These are phyloP conservation scores for Strigomonas culicis DNA, from an alignment of 208 protist species.

Conservation along the genomic window DNA sequence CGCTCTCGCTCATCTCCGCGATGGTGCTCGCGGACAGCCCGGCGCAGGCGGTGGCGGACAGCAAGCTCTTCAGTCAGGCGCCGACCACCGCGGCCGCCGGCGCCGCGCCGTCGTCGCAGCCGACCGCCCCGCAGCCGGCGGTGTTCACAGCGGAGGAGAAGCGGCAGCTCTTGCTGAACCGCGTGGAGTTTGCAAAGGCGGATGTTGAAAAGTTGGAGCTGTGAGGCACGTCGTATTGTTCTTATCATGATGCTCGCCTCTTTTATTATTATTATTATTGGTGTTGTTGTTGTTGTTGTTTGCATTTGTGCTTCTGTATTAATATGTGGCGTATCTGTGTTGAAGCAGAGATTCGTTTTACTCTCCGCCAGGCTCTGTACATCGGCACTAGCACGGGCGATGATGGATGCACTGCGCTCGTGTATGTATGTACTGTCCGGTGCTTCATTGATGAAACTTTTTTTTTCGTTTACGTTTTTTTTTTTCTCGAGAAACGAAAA, in stretches of 20 bases:
- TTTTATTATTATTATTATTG: constrained; percentile 12
- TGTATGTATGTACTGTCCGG: too few relatives aligned
- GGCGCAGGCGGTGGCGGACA: constrained; percentile 62
- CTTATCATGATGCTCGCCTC: constrained; percentile 2
- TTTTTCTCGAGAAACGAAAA: not conserved
- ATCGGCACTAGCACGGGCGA: too few relatives aligned
- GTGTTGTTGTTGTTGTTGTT: not conserved
- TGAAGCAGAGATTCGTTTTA: too few relatives aligned
- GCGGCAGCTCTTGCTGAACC: constrained; percentile 44
- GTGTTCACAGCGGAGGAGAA: constrained; percentile 71
- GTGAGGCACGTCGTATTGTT: constrained; percentile 12
- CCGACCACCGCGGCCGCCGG: too few relatives aligned
- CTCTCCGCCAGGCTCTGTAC: too few relatives aligned
- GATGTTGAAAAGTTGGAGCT: constrained; percentile 53
- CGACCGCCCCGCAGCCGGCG: not conserved
- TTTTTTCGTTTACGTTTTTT: constrained; percentile 8
- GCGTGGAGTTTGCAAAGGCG: constrained; percentile 62
- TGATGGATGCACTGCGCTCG: too few relatives aligned
- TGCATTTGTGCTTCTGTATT: constrained; percentile 9
- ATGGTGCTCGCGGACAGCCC: constrained; percentile 67
- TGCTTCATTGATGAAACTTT: constrained; percentile 1
- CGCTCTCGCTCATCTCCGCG: constrained; percentile 42
- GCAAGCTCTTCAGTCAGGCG: not conserved
- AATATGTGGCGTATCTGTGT: too few relatives aligned
- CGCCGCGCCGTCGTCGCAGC: too few relatives aligned